Evolutionary conservation across 257 asterid genomes (phyloP).

Genomic region (Penstemon barbatus): DNA sequence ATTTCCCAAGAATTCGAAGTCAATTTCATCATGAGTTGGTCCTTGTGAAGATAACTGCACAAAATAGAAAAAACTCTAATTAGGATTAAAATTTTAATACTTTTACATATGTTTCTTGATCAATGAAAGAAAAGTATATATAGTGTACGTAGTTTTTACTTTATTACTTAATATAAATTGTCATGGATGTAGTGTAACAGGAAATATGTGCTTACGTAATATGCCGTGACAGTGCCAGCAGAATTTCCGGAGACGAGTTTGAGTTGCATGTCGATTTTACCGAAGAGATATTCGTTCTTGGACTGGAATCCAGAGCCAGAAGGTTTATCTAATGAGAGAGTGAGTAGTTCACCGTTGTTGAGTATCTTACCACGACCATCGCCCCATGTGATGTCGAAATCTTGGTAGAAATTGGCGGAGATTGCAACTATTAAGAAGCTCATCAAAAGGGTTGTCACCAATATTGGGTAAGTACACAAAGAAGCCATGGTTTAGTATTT

Average conservation of each 20-base stretch:
- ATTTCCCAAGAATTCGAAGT: conserved; percentile 45
- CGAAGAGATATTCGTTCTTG: conserved; percentile 30
- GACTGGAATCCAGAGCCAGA: conserved; percentile 42
- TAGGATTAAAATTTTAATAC: too few relatives aligned
- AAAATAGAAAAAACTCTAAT: not conserved
- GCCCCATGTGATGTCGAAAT: conserved; percentile 36
- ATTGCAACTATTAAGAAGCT: conserved; percentile 7
- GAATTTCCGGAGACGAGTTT: conserved; percentile 38
- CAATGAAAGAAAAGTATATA: not conserved
- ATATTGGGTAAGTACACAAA: too few relatives aligned
- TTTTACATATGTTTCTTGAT: not conserved
- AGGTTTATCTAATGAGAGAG: conserved; percentile 33
- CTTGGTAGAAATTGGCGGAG: conserved; percentile 24
- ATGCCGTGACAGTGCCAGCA: conserved; percentile 42
- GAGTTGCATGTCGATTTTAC: conserved; percentile 36
- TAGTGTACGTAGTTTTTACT: too few relatives aligned
- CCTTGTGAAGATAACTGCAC: conserved; percentile 41
- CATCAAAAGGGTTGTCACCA: conserved; percentile 2
- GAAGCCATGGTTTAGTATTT: too few relatives aligned
- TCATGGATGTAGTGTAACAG: not conserved
- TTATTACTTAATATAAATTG: too few relatives aligned
- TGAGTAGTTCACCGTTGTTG: conserved; percentile 29
- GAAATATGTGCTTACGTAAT: conserved; percentile 13
- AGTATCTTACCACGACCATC: conserved; percentile 1
- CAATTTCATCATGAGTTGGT: conserved; percentile 38